A percentile compares a stretch with the other conserved stretches of the same genome.
phyloP scores from a whole-genome alignment of 139 green algal species.

The Chlorella sp. region DNA sequence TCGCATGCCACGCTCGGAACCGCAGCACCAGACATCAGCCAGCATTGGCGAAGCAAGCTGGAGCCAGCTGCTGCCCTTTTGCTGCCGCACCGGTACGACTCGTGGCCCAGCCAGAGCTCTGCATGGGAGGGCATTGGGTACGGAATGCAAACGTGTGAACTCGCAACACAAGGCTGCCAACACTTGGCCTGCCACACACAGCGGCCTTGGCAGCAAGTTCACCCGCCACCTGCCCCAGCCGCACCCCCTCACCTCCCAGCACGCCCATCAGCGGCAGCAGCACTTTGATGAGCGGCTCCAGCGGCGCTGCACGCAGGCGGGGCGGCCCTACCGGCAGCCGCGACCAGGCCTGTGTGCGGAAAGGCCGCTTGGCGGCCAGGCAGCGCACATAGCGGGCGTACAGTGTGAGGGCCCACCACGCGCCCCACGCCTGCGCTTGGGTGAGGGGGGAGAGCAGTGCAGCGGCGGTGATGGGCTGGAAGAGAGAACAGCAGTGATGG shows the following conservation, averaged over 20 bases:
- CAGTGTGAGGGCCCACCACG: slow-evolving; percentile 58
- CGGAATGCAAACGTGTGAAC: no score
- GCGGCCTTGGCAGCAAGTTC: no score
- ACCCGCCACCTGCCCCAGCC: no score
- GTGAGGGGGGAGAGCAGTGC: no score
- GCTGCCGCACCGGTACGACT: slow-evolving; percentile 42
- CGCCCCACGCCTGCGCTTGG: slow-evolving; percentile 50
- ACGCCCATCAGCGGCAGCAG: slow-evolving; percentile 63
- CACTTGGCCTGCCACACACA: no score
- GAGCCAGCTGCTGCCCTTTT: neutral
- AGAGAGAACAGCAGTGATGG: no score
- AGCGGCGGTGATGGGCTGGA: no score
- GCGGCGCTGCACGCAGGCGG: slow-evolving; percentile 29
- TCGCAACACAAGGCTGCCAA: no score
- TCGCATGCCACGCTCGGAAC: no score
- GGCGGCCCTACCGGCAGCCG: slow-evolving; percentile 24
- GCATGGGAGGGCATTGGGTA: no score
- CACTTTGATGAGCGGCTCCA: slow-evolving; percentile 69
- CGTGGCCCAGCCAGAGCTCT: slow-evolving; percentile 71
- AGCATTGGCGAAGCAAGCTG: neutral
- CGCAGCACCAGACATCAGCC: no score
- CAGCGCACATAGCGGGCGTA: slow-evolving; percentile 42
- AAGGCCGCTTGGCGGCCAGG: slow-evolving; percentile 32
- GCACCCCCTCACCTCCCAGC: slow-evolving; percentile 28
- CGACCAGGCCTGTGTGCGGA: slow-evolving; percentile 52